Evolutionary conservation across 2,329 filamentous ascomycete species (phyloP).

Genomic region (Myriosclerotinia curreyana): DNA sequence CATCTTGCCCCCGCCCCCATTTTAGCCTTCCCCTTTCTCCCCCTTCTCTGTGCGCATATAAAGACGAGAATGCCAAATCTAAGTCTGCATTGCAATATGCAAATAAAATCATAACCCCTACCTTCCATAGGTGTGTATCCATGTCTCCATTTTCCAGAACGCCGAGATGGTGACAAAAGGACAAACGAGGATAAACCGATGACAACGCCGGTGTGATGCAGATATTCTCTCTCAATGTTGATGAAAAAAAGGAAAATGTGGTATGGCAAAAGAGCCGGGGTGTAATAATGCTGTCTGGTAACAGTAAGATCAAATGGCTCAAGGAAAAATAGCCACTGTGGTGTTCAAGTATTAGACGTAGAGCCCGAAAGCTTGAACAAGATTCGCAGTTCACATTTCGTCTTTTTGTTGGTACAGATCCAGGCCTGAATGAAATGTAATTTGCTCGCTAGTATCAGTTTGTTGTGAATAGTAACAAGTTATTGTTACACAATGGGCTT

Average conservation of each 20-base stretch:
- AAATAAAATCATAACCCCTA: constrained; percentile 13
- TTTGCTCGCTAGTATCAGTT: neutral
- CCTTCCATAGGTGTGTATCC: constrained; percentile 16
- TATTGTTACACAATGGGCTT: neutral
- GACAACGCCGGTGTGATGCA: constrained; percentile 12
- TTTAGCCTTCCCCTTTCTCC: neutral
- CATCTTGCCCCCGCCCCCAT: neutral
- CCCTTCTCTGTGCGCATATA: too few species aligned
- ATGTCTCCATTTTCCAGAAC: constrained; percentile 9
- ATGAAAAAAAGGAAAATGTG: constrained; percentile 1
- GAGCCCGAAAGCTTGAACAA: neutral
- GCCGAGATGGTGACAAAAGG: neutral
- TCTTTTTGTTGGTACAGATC: neutral
- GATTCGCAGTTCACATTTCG: neutral
- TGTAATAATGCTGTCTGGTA: constrained; percentile 9
- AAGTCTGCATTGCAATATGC: constrained; percentile 7
- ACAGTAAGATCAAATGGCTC: neutral
- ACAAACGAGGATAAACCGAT: constrained; percentile 6
- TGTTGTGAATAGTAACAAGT: neutral
- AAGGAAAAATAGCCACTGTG: neutral
- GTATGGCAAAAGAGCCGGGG: neutral
- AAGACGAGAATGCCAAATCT: constrained; percentile 1
- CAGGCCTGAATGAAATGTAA: neutral
- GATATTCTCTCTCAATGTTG: constrained; percentile 2
- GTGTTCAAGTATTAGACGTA: neutral